phyloP scores from a whole-genome alignment of 1,284 basidiomycete species.

The Inonotus obliquus region DNA sequence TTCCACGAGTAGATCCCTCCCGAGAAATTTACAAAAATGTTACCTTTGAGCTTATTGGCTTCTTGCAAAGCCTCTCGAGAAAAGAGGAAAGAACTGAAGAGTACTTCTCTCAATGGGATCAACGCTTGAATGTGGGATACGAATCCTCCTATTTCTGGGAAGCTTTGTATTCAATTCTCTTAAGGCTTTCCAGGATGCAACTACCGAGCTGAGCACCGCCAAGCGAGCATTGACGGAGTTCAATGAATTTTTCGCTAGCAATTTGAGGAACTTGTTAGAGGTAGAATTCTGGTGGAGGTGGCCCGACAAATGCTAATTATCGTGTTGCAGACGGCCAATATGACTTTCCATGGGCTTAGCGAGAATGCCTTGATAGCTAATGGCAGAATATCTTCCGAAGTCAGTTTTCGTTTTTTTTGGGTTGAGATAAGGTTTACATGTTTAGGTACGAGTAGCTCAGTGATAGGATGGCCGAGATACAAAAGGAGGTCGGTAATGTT shows the following conservation, averaged over 20 bases:
- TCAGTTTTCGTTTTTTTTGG: neutral
- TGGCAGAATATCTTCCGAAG: neutral
- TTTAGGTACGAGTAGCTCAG: neutral
- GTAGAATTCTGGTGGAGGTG: neutral
- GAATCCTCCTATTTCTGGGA: neutral
- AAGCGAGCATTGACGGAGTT: conserved; percentile 1
- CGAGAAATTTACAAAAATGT: conserved; percentile 3
- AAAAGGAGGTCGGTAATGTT: neutral
- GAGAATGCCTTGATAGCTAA: neutral
- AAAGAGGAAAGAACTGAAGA: conserved; percentile 1
- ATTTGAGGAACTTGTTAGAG: neutral
- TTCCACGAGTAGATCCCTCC: neutral
- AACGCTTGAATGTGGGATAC: neutral
- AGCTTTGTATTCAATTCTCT: neutral
- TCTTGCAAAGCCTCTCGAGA: conserved; percentile 1
- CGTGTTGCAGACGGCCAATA: neutral
- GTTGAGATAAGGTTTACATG: neutral
- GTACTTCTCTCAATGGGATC: conserved; percentile 2
- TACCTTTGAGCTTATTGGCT: neutral
- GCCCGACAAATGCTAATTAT: neutral
- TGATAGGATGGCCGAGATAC: neutral
- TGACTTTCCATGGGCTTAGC: neutral
- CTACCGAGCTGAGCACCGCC: neutral
- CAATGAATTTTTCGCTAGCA: neutral
- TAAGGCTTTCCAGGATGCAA: conserved; percentile 1